These are phyloP conservation scores for Colletotrichum sp. DNA, from an alignment of 2,329 filamentous ascomycete species.

Conservation along the genomic window DNA sequence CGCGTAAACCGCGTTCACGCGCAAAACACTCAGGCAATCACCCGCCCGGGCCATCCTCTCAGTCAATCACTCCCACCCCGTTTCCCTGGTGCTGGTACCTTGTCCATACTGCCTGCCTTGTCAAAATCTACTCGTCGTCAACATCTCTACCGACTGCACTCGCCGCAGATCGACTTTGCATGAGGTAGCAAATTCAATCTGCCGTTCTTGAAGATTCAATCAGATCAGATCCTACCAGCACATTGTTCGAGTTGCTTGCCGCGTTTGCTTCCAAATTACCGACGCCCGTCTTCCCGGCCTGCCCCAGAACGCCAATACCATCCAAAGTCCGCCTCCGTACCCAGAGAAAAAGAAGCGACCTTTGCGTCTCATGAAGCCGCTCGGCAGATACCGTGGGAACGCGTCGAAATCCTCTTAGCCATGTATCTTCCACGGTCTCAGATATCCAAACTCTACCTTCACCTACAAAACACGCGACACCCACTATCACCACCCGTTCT, in stretches of 20 bases:
- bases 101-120: background rate
- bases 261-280: background rate
- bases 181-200: background rate
- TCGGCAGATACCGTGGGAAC: constrained; percentile 31
- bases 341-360: background rate
- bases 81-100: background rate
- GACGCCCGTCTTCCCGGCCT: background rate
- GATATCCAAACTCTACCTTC: constrained; percentile 88
- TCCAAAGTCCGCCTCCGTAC: background rate
- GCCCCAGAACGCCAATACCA: background rate
- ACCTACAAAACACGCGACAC: constrained; percentile 85
- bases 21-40: background rate
- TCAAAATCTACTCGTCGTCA: background rate
- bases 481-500: constrained; percentile 91
- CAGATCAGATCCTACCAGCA: background rate
- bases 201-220: background rate
- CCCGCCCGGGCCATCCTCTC: background rate
- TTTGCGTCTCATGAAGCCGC: constrained; percentile 35
- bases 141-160: background rate
- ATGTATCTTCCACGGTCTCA: constrained; percentile 96
- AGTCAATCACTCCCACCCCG: background rate
- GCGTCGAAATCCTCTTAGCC: constrained; percentile 33
- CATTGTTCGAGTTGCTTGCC: background rate
- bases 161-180: background rate
- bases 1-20: constrained; percentile 4